Conservation (phyloP, 306 rosid genomes). For the Vigna reflexopilosa region DNA sequence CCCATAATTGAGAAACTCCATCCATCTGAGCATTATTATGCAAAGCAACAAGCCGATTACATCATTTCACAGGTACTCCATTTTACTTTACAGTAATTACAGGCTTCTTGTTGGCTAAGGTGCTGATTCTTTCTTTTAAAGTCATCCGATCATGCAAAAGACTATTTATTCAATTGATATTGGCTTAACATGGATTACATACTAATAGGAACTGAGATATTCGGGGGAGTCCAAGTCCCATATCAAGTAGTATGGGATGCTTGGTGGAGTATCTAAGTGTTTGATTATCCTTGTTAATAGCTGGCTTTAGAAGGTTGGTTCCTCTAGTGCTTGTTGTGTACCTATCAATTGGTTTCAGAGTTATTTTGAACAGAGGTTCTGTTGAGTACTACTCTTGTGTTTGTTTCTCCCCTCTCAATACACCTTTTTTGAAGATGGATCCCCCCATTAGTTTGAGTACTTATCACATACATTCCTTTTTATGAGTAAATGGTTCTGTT, state of each 20-base stretch:
- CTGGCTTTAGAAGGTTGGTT: no score
- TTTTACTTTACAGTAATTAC: constrained; percentile 17
- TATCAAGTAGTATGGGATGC: no score
- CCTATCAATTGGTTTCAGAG: no score
- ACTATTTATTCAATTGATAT: constrained; percentile 22
- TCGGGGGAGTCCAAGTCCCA: no score
- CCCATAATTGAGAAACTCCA: constrained; percentile 91
- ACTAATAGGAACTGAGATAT: background rate
- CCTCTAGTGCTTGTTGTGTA: no score
- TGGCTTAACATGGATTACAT: constrained; percentile 38
- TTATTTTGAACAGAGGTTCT: no score
- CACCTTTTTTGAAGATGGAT: no score
- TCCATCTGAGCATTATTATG: constrained; percentile 95
- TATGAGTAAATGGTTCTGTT: background rate
- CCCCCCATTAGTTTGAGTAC: no score
- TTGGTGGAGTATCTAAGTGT: no score
- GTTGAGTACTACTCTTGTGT: no score
- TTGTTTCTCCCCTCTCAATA: no score
- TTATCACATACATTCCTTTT: background rate
- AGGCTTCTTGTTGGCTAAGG: constrained; percentile 12
- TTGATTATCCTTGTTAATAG: no score
- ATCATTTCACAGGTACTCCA: constrained; percentile 80
- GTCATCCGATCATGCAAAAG: constrained; percentile 27
- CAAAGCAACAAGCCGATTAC: constrained; percentile 94
- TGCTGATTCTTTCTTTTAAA: constrained; percentile 27